These are phyloP conservation scores for Didymella pomorum DNA, from an alignment of 2,329 filamentous ascomycete genomes.

Conservation along the genomic window DNA sequence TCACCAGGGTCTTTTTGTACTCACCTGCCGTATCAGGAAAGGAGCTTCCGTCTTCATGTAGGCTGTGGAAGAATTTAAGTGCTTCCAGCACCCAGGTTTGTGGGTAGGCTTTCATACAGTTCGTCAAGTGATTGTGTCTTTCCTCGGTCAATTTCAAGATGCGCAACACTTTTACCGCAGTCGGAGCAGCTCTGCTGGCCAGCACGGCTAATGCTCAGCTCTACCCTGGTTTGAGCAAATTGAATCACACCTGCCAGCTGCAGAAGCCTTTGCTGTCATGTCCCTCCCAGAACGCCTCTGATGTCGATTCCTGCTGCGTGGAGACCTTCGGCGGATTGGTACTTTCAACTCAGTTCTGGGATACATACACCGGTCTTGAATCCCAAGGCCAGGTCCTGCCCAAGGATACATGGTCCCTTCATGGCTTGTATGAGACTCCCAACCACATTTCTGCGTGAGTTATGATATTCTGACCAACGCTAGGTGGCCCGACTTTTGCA, in stretches of 20 bases:
- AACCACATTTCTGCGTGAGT: too few relatives aligned
- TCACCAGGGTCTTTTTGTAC: conserved; percentile 13
- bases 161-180: conserved; percentile 27
- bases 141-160: conserved; percentile 28
- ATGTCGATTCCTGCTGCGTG: conserved; percentile 68
- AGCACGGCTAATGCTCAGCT: conserved; percentile 48
- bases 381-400: conserved; percentile 66
- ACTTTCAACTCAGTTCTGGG: conserved; percentile 71
- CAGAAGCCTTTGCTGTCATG: conserved; percentile 47
- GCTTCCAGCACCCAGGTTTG: conserved; percentile 19
- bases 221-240: conserved; percentile 57
- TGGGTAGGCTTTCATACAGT: conserved; percentile 16
- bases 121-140: conserved; percentile 9
- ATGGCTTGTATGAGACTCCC: conserved; percentile 52
- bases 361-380: conserved; percentile 69
- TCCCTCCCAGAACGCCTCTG: conserved; percentile 38
- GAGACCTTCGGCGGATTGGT: conserved; percentile 72
- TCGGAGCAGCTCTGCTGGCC: conserved; percentile 32
- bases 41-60: conserved; percentile 32
- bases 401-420: conserved; percentile 64
- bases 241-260: conserved; percentile 66
- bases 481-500: conserved; percentile 50
- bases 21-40: conserved; percentile 47
- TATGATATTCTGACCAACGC: not conserved
- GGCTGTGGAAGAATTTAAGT: conserved; percentile 18